A percentile compares a stretch with the other conserved stretches of the same genome.
Evolutionary conservation across 192 early-diverging fungal species (phyloP).

Genomic region (Coemansia sp.): DNA sequence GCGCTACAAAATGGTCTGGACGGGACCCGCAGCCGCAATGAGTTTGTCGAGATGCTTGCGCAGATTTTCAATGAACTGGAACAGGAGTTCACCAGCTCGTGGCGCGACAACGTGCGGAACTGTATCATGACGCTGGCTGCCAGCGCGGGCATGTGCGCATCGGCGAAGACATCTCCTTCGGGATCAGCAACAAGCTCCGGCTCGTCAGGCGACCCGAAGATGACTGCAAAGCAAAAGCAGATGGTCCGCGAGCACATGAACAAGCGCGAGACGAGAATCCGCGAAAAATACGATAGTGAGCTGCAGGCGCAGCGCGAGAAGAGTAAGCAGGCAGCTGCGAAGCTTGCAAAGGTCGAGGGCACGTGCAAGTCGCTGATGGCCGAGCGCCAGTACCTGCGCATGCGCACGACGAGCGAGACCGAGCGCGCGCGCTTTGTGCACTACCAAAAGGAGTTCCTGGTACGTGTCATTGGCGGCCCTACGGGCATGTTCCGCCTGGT

Average conservation of each 20-base stretch:
- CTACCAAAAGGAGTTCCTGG: constrained; percentile 23
- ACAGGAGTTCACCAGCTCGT: constrained; percentile 11
- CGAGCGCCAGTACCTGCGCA: constrained; percentile 32
- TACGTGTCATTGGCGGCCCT: constrained; percentile 33
- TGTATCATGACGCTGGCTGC: constrained; percentile 15
- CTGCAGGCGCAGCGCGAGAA: constrained; percentile 5
- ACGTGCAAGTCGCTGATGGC: not conserved
- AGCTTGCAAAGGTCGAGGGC: not conserved
- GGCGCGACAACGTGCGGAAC: constrained; percentile 28
- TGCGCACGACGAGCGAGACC: constrained; percentile 14
- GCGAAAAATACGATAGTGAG: not conserved
- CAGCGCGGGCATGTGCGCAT: not conserved
- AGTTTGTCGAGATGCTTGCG: constrained; percentile 17
- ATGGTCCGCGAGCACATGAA: constrained; percentile 20
- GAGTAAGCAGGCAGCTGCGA: not conserved
- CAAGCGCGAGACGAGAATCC: constrained; percentile 1
- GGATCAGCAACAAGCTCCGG: constrained; percentile 8
- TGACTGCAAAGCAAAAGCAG: constrained; percentile 30
- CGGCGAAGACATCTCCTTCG: not conserved
- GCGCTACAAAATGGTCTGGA: too few relatives aligned
- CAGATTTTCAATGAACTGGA: constrained; percentile 19
- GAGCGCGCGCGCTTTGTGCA: constrained; percentile 11
- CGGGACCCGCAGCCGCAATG: constrained; percentile 1
- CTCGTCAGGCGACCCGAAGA: constrained; percentile 16
- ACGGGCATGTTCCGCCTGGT: constrained; percentile 21